A percentile compares a stretch with the other conserved stretches of the same genome.
These are phyloP conservation scores for Houttuynia cordata DNA, from an alignment of 164 flowering plant genomes.

Conservation along the genomic window DNA sequence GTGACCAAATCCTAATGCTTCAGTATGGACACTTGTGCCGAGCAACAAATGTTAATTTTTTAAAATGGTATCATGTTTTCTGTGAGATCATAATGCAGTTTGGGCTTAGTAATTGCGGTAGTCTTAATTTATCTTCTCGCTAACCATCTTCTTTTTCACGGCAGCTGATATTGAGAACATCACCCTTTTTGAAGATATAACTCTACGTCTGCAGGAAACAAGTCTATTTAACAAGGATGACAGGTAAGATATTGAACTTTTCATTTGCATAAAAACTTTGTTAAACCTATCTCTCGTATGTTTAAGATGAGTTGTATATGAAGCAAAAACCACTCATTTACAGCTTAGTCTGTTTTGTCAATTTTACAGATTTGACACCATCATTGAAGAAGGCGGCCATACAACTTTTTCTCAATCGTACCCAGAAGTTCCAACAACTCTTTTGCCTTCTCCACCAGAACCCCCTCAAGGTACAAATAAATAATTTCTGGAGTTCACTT, in stretches of 20 bases:
- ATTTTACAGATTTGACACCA: conserved; percentile 57
- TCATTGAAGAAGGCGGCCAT: conserved; percentile 52
- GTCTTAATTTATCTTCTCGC: too few relatives aligned
- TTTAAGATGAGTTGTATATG: not conserved
- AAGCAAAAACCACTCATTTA: not conserved
- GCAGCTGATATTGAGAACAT: conserved; percentile 71
- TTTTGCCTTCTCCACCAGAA: conserved; percentile 47
- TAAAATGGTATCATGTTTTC: too few relatives aligned
- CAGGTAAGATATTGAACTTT: conserved; percentile 31
- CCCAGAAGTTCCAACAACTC: conserved; percentile 31
- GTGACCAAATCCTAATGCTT: too few relatives aligned
- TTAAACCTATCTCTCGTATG: too few relatives aligned
- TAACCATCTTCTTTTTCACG: not conserved
- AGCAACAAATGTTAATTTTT: too few relatives aligned
- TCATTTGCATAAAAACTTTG: too few relatives aligned
- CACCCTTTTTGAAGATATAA: conserved; percentile 50
- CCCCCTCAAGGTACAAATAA: conserved; percentile 25
- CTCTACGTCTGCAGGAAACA: conserved; percentile 24
- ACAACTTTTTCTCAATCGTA: conserved; percentile 32
- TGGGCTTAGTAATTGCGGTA: too few relatives aligned
- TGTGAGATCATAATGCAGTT: too few relatives aligned
- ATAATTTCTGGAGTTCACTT: too few relatives aligned
- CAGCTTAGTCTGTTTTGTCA: not conserved
- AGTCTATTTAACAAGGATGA: conserved; percentile 40
- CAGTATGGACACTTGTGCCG: too few relatives aligned